Conservation (phyloP, 768 basidiomycete species). For the Holtermannia corniformis region DNA sequence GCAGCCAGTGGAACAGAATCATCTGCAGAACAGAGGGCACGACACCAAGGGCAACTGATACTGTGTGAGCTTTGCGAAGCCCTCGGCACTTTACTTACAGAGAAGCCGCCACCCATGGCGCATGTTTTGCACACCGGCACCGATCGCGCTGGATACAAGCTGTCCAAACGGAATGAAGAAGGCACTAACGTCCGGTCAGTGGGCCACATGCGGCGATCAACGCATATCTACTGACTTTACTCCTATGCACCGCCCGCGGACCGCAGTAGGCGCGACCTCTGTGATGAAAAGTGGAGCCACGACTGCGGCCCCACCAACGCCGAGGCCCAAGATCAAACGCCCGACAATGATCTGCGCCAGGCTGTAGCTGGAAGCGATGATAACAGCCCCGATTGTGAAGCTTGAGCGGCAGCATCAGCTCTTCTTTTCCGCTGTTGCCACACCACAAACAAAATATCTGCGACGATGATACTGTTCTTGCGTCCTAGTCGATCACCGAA, state of each 20-base stretch:
- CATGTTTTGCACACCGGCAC: constrained; percentile 5
- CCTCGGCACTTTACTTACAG: neutral
- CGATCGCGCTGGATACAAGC: constrained; percentile 7
- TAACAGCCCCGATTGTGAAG: constrained; percentile 22
- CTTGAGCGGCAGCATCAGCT: too few relatives aligned
- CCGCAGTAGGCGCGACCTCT: constrained; percentile 20
- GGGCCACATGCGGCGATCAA: neutral
- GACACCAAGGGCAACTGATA: constrained; percentile 11
- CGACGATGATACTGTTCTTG: constrained; percentile 6
- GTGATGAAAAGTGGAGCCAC: constrained; percentile 24
- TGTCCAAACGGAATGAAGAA: constrained; percentile 19
- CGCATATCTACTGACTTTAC: constrained; percentile 4
- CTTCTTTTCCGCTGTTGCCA: too few relatives aligned
- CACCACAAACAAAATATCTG: constrained; percentile 9
- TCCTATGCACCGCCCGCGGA: constrained; percentile 18
- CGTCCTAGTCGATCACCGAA: constrained; percentile 9
- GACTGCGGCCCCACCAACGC: constrained; percentile 24
- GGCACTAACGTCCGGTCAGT: constrained; percentile 1
- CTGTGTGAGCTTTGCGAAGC: neutral
- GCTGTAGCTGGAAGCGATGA: constrained; percentile 21
- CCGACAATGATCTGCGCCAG: constrained; percentile 26
- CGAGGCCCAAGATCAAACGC: constrained; percentile 20
- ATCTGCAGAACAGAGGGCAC: constrained; percentile 11
- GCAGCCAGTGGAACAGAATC: constrained; percentile 13
- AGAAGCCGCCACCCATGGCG: constrained; percentile 7